Conservation (phyloP, 495 filamentous ascomycete species). For the Hypomontagnella monticulosa region DNA sequence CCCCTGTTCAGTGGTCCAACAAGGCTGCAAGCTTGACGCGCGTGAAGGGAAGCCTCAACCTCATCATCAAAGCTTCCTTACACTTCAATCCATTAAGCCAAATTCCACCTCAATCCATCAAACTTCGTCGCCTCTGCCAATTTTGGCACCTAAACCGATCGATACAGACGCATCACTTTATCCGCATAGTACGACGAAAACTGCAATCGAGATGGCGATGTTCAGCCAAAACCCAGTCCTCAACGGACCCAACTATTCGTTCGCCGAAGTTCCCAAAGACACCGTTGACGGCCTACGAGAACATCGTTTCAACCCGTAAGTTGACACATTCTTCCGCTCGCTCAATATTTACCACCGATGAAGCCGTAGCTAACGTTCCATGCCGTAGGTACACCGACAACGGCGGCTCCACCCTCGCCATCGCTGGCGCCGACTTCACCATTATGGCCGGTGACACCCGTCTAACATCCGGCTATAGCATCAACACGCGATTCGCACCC, state of each 20-base stretch:
- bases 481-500: constrained; percentile 92
- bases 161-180: constrained; percentile 1
- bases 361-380: constrained; percentile 19
- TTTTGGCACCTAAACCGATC: not conserved
- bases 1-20: constrained; percentile 36
- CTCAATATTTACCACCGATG: constrained; percentile 5
- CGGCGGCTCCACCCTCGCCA: constrained; percentile 94
- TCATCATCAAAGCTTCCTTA: constrained; percentile 37
- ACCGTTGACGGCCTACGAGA: constrained; percentile 63
- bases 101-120: constrained; percentile 20
- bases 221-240: constrained; percentile 70
- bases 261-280: constrained; percentile 60
- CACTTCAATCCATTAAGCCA: constrained; percentile 24
- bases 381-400: constrained; percentile 91
- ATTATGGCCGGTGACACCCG: constrained; percentile 97
- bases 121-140: constrained; percentile 1
- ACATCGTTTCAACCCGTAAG: constrained; percentile 95
- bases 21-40: constrained; percentile 65
- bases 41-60: constrained; percentile 36
- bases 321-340: constrained; percentile 8
- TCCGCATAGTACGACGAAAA: constrained; percentile 16
- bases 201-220: constrained; percentile 60
- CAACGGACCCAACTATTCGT: constrained; percentile 69
- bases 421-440: constrained; percentile 90
- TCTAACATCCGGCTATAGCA: constrained; percentile 94